These are phyloP conservation scores for Daldinia childiae DNA, from an alignment of 495 filamentous ascomycete genomes.

Conservation along the genomic window DNA sequence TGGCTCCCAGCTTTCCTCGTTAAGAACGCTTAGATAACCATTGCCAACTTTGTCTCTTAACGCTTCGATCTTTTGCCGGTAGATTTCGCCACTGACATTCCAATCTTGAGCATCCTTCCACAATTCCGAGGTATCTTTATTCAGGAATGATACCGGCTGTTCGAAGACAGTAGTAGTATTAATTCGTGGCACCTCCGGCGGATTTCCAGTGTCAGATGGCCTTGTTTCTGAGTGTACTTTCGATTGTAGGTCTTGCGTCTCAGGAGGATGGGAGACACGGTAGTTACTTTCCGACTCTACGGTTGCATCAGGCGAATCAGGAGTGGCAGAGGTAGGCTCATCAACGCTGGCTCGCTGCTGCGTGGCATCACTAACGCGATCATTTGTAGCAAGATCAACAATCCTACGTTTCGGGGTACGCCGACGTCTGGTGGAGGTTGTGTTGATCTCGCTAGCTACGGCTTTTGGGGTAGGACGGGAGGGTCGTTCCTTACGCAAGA, in stretches of 20 bases:
- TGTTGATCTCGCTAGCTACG: slow-evolving; percentile 61
- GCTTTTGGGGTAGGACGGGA: slow-evolving; percentile 52
- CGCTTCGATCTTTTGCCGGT: slow-evolving; percentile 84
- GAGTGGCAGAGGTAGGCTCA: not conserved
- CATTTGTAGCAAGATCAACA: slow-evolving; percentile 78
- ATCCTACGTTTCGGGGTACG: slow-evolving; percentile 76
- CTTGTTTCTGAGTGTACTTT: slow-evolving; percentile 44
- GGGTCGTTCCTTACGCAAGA: slow-evolving; percentile 61
- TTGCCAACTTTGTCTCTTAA: slow-evolving; percentile 83
- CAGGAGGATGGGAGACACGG: slow-evolving; percentile 54
- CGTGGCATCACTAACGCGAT: slow-evolving; percentile 53
- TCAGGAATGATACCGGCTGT: slow-evolving; percentile 54
- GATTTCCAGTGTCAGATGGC: slow-evolving; percentile 41
- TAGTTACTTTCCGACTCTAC: slow-evolving; percentile 51
- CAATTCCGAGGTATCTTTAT: slow-evolving; percentile 47
- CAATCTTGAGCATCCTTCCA: slow-evolving; percentile 66
- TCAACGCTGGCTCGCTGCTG: slow-evolving; percentile 26
- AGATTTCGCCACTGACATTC: slow-evolving; percentile 78
- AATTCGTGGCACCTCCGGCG: slow-evolving; percentile 57
- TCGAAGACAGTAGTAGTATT: slow-evolving; percentile 55
- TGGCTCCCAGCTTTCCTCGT: slow-evolving; percentile 74
- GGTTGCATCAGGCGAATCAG: not conserved
- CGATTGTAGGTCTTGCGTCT: slow-evolving; percentile 38
- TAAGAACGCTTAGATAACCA: slow-evolving; percentile 84
- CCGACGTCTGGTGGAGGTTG: slow-evolving; percentile 59